A percentile compares a stretch with the other conserved stretches of the same genome.
Evolutionary conservation across 2,329 filamentous ascomycete species (phyloP).

Genomic region (Talaromyces atroroseus): DNA sequence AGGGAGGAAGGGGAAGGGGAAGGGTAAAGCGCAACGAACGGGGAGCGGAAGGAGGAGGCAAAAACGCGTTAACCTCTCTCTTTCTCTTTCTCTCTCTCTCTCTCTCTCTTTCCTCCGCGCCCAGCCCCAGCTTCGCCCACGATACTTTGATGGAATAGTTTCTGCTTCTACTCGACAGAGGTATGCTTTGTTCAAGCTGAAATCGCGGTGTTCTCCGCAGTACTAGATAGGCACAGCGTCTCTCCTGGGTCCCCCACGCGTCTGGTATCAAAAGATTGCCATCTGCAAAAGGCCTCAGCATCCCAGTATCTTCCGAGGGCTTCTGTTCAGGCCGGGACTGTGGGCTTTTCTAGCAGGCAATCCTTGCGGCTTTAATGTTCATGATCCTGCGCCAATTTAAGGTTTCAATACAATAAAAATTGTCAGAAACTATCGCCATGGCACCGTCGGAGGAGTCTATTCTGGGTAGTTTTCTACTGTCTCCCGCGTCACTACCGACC

Average conservation of each 20-base stretch:
- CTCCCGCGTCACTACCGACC: conserved; percentile 67
- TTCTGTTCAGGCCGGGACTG: neutral
- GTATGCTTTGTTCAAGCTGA: neutral
- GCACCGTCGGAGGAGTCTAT: conserved; percentile 68
- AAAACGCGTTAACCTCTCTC: conserved; percentile 14
- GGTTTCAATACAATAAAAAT: neutral
- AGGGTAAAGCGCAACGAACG: conserved; percentile 8
- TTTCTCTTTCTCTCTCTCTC: neutral
- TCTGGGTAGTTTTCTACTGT: conserved; percentile 70
- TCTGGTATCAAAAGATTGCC: neutral
- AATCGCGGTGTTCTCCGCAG: neutral
- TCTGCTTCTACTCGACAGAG: neutral
- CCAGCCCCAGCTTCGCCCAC: conserved; percentile 2
- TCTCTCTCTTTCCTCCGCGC: neutral
- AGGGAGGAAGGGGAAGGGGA: conserved; percentile 5
- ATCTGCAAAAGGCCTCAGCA: neutral
- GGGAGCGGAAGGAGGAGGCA: conserved; percentile 14
- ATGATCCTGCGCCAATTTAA: neutral
- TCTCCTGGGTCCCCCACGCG: neutral
- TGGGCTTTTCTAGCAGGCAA: neutral
- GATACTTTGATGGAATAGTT: neutral
- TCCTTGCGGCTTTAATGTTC: neutral
- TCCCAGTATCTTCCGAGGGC: neutral
- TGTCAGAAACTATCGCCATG: neutral
- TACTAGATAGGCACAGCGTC: neutral